A percentile compares a stretch with the other conserved stretches of the same genome.
Conservation (phyloP, 805 yeast genomes). For the Metschnikowia henanensis region DNA sequence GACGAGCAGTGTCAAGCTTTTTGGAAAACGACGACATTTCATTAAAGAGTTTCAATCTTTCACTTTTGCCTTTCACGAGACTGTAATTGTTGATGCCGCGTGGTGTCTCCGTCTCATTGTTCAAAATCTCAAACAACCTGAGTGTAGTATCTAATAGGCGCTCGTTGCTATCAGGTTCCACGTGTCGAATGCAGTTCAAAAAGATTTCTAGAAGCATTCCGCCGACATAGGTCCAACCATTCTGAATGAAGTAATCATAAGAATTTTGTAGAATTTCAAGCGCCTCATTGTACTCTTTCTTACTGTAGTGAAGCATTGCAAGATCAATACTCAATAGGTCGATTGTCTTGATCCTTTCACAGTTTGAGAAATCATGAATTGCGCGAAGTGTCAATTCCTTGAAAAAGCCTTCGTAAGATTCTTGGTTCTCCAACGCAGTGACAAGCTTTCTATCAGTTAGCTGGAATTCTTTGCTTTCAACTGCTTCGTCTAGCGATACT, state of each 20-base stretch:
- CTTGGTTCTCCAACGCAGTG: slow-evolving; percentile 16
- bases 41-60: slow-evolving; percentile 10
- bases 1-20: slow-evolving; percentile 4
- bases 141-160: slow-evolving; percentile 42
- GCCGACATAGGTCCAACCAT: slow-evolving; percentile 78
- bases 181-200: slow-evolving; percentile 62
- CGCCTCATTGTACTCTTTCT: slow-evolving; percentile 57
- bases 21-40: slow-evolving; percentile 4
- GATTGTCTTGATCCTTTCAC: slow-evolving; percentile 61
- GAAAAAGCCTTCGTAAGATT: slow-evolving; percentile 33
- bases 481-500: slow-evolving; percentile 5
- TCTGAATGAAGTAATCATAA: slow-evolving; percentile 61
- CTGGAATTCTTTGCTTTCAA: background rate
- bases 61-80: slow-evolving; percentile 19
- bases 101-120: slow-evolving; percentile 10
- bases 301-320: slow-evolving; percentile 65
- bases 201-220: slow-evolving; percentile 63
- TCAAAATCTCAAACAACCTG: slow-evolving; percentile 37
- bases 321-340: slow-evolving; percentile 77
- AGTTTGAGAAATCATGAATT: slow-evolving; percentile 49
- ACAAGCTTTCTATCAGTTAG: slow-evolving; percentile 19
- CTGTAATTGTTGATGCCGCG: slow-evolving; percentile 31
- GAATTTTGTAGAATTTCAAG: slow-evolving; percentile 64
- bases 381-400: slow-evolving; percentile 56
- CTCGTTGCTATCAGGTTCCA: slow-evolving; percentile 22